A percentile compares a stretch with the other conserved stretches of the same genome.
These are phyloP conservation scores for Wickerhamiella brachini DNA, from an alignment of 805 yeast species.

Conservation along the genomic window DNA sequence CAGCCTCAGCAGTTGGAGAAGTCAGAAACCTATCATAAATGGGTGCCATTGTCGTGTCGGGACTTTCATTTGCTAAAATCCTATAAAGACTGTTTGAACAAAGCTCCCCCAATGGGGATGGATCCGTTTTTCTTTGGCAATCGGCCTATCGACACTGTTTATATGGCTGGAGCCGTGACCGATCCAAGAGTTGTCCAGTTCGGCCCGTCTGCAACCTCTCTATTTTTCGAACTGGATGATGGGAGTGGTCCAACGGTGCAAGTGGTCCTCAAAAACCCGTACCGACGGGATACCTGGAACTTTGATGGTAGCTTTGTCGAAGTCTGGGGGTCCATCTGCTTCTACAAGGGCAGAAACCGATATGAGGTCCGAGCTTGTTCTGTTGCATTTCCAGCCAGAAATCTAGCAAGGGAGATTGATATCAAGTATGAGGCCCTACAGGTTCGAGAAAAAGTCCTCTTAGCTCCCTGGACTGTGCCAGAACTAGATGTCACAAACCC, in stretches of 20 bases:
- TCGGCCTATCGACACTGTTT: background rate
- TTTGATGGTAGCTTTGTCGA: background rate
- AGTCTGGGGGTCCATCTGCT: background rate
- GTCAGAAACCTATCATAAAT: background rate
- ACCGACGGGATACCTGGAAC: background rate
- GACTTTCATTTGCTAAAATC: background rate
- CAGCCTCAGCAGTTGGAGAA: background rate
- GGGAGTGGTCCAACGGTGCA: background rate
- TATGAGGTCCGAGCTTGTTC: background rate
- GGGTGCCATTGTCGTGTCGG: slow-evolving; percentile 1
- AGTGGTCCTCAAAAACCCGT: background rate
- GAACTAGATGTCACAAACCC: background rate
- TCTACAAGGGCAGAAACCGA: background rate
- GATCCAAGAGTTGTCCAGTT: background rate
- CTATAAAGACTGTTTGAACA: background rate
- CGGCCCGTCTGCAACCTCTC: background rate
- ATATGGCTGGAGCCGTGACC: background rate
- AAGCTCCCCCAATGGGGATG: background rate
- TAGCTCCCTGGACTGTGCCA: background rate
- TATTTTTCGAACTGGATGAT: background rate
- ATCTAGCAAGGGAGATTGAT: background rate
- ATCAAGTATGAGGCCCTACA: background rate
- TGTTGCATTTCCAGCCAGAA: background rate
- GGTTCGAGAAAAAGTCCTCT: background rate
- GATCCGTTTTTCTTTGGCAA: background rate